Base-by-base conservation (phyloP, 148 eudicot genomes). In the Selenicereus undatus region DNA sequence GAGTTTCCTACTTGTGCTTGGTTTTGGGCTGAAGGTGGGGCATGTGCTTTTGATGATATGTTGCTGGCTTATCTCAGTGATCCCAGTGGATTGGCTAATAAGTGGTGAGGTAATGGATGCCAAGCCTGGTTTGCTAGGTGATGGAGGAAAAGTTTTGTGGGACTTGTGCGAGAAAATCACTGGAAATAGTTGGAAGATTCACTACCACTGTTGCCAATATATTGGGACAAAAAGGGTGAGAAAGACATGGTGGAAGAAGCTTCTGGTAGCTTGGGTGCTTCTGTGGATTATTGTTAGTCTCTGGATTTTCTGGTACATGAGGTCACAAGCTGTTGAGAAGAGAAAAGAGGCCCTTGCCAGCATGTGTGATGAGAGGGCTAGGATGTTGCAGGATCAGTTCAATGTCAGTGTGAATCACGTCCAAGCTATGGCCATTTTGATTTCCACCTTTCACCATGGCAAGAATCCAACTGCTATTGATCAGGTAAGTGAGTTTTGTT, bases 351-450 rank as follows among this genome's bases (percentile, higher is more conserved):
- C 88, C 17, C 87, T 95, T 77, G 87, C 87, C 68, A 93, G 93
- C 58, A 93, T 95, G 99, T 95, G 99, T 83, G 99, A 95, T 89
- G 99, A 95, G 85, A 92, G 99, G 76, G 97, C 99, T 83, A 87
- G 99, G 81, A 93, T 95, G 99, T 82, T 95, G 78, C 97, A 95
- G 52, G 99, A 95, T 88, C 99, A 95, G 90, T 95, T 95, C 60
- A 95, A 95, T 89, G 97, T 95, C 35, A 95, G 99, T 82, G 87
- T 95, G 97, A 95, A 95, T 83, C 99, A 95, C 84, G 83, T 95
- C 24, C 98, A 95, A 81, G 99, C 99, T 73, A 88, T 95, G 95
- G 87, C 99, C 50, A 90, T 93, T 54, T 81, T 95, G 85, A 91
- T 95, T 71, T 89, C 94, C 27, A 95, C 96, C 76, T 95, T 95